Evolutionary conservation across 2,329 filamentous ascomycete genomes (phyloP), one percentile per base, ranked within the genome.

Genomic region (Penicillium brasilianum): DNA sequence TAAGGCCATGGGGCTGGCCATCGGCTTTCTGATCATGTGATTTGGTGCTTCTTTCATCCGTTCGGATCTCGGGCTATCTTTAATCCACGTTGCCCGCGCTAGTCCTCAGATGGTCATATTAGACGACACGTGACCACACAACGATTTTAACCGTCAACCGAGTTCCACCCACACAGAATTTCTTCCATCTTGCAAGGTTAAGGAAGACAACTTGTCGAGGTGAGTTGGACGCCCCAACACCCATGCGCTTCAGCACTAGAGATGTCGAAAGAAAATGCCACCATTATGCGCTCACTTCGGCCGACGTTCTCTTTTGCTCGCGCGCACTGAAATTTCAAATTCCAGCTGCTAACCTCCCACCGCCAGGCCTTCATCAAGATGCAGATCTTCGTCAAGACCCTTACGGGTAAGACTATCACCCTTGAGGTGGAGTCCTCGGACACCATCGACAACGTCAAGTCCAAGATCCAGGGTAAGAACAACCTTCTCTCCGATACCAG

Each of bases 331-430:
- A 48, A 60, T 30, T 49, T 49, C 36, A 25, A 18, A 39, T 59
- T 28, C 30, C 34, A 59, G 59, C 57, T 50, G 70, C 70, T 69
- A 55, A 71, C 62, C 37, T 41, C 28, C 44, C 55, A 20, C 43
- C 54, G 18, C 18, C 62, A 79, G 77, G 77, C 77, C 77, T 80
- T 81, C 77, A 75, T 78, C 76, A 81, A 74, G 67, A 81, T 82
- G 80, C 80, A 82, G 75, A 81, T 82, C 76, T 82, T 86, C 81
- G 84, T 86, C 73, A 86, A 86, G 78, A 85, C 84, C 82, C 80
- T 98, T 77, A 98, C 95, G 91, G 95, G 95, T 80, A 98, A 98
- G 91, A 98, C 95, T 81, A 98, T 98, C 90, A 98, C 95, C 90
- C 93, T 99, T 77, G 95, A 99, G 93, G 95, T 98, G 85, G 95